These are phyloP conservation scores for Hemisphaericaspora xylofermentans DNA, from an alignment of 1,139 yeast genomes.

Conservation along the genomic window DNA sequence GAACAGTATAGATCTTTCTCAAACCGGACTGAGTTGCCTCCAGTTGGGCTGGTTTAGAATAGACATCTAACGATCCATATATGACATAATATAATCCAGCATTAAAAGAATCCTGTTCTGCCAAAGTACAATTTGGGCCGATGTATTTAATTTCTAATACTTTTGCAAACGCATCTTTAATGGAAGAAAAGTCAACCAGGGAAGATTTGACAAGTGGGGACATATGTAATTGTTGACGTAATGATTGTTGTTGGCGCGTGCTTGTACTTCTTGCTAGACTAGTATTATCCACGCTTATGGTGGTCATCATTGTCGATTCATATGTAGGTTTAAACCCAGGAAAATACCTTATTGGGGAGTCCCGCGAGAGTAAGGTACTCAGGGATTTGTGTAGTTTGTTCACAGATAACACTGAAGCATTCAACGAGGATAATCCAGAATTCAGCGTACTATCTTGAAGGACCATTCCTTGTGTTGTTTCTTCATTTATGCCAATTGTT, in stretches of 20 bases:
- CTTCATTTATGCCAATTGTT: conserved; percentile 63
- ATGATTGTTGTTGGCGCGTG: background rate
- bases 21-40: conserved; percentile 20
- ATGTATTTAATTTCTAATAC: conserved; percentile 56
- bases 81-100: conserved; percentile 80
- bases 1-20: conserved; percentile 53
- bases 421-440: conserved; percentile 4
- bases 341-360: conserved; percentile 1
- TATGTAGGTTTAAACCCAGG: background rate
- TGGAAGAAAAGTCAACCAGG: conserved; percentile 16
- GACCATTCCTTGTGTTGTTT: conserved; percentile 8
- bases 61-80: conserved; percentile 71
- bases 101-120: conserved; percentile 62
- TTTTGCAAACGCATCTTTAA: conserved; percentile 66
- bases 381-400: conserved; percentile 1
- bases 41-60: conserved; percentile 26
- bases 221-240: background rate
- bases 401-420: background rate
- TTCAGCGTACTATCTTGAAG: background rate
- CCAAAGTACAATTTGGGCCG: conserved; percentile 54
- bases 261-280: background rate
- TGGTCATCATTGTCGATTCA: conserved; percentile 2
- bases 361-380: background rate
- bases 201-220: background rate
- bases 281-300: background rate